Evolutionary conservation across 768 basidiomycete species (phyloP).

Genomic region (Russula virescens): DNA sequence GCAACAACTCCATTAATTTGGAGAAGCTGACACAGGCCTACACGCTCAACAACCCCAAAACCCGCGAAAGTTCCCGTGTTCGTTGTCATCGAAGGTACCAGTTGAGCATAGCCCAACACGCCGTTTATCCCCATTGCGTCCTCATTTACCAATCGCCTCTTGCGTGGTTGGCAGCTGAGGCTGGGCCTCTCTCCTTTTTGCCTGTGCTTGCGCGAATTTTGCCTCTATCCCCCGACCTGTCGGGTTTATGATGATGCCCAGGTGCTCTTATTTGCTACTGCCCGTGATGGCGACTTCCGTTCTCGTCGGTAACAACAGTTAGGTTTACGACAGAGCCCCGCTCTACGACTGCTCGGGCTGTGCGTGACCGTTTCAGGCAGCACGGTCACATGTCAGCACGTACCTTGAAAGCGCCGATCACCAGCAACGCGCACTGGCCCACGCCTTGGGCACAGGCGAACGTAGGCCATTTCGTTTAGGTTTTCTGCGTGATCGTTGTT

Average conservation of each 20-base stretch:
- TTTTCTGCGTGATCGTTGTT: neutral
- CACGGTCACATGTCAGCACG: slow-evolving; percentile 12
- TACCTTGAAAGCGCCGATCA: neutral
- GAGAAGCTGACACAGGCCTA: neutral
- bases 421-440: slow-evolving; percentile 14
- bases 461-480: neutral
- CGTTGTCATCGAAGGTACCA: neutral
- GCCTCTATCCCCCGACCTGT: neutral
- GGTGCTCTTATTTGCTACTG: neutral
- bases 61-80: neutral
- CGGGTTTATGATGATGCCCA: neutral
- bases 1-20: neutral
- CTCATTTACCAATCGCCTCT: neutral
- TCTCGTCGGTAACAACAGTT: neutral
- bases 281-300: neutral
- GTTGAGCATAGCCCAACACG: neutral
- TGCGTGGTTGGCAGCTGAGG: neutral
- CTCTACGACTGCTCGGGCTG: too few species aligned
- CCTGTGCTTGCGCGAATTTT: slow-evolving; percentile 2
- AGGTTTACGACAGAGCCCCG: neutral
- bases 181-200: neutral
- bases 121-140: too few species aligned
- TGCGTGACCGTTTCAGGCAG: neutral
- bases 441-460: neutral
- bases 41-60: neutral